phyloP scores from a whole-genome alignment of 495 filamentous ascomycete species.

The Elasticomyces elasticus region DNA sequence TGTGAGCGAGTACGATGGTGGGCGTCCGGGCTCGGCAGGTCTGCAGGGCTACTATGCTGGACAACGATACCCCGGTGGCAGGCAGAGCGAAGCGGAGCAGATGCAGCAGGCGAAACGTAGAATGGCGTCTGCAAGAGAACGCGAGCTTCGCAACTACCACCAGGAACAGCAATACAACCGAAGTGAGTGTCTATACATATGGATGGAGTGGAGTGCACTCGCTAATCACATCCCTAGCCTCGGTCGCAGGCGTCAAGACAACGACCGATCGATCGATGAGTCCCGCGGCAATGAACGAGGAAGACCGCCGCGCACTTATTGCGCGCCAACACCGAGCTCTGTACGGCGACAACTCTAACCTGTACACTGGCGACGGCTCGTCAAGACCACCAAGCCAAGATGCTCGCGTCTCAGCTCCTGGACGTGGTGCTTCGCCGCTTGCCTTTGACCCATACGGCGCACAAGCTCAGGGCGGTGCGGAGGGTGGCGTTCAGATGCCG shows the following conservation, averaged over 20 bases:
- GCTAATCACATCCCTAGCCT: constrained; percentile 54
- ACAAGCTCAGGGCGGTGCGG: constrained; percentile 30
- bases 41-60: constrained; percentile 87
- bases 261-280: constrained; percentile 81
- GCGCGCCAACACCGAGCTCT: constrained; percentile 87
- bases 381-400: constrained; percentile 48
- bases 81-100: constrained; percentile 92
- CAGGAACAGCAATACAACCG: constrained; percentile 99
- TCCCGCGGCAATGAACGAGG: constrained; percentile 84
- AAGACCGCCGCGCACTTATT: constrained; percentile 91
- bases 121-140: constrained; percentile 96
- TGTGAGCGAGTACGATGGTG: constrained; percentile 73
- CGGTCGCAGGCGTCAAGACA: constrained; percentile 67
- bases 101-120: constrained; percentile 98
- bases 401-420: constrained; percentile 36
- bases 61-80: constrained; percentile 82
- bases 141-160: constrained; percentile 98
- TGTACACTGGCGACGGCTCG: constrained; percentile 57
- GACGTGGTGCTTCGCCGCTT: constrained; percentile 53
- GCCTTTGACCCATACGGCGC: constrained; percentile 54
- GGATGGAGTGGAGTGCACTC: constrained; percentile 36
- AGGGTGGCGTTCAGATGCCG: constrained; percentile 36
- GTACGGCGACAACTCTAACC: constrained; percentile 62
- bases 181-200: constrained; percentile 47
- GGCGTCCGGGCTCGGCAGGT: constrained; percentile 63